phyloP scores from a whole-genome alignment of 495 filamentous ascomycete species.

The Aspergillus campestris region DNA sequence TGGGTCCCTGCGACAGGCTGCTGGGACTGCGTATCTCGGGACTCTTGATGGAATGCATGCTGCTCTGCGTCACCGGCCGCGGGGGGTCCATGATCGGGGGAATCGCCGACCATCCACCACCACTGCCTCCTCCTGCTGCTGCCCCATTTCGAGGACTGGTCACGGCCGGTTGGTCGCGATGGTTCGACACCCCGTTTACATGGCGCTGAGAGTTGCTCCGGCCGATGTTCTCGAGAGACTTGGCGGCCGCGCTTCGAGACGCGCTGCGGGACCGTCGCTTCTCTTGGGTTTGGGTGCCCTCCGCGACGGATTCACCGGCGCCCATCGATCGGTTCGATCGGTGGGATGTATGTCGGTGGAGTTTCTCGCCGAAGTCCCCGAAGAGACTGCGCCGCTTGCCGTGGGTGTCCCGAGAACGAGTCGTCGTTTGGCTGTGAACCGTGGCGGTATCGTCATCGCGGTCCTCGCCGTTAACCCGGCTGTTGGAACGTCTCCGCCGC shows the following conservation, averaged over 20 bases:
- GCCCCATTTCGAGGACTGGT: conserved; percentile 9
- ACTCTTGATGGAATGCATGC: conserved; percentile 10
- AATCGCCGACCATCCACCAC: conserved; percentile 32
- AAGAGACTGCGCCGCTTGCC: conserved; percentile 37
- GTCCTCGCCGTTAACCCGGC: conserved; percentile 22
- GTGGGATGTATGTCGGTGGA: conserved; percentile 27
- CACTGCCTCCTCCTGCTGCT: too few species aligned
- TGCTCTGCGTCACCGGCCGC: conserved; percentile 30
- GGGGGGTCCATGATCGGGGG: conserved; percentile 31
- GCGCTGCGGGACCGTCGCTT: conserved; percentile 23
- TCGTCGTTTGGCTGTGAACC: conserved; percentile 36
- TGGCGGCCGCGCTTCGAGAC: conserved; percentile 21
- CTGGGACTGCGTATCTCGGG: conserved; percentile 11
- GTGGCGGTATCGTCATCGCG: conserved; percentile 35
- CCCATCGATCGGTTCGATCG: conserved; percentile 18
- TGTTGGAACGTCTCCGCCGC: conserved; percentile 12
- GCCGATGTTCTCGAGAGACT: conserved; percentile 29
- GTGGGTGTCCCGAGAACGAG: conserved; percentile 29
- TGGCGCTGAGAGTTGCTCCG: conserved; percentile 25
- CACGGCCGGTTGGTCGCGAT: conserved; percentile 15
- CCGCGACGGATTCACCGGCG: conserved; percentile 8
- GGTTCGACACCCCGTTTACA: neutral
- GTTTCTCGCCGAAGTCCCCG: conserved; percentile 34
- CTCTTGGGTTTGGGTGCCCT: conserved; percentile 22
- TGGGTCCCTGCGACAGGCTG: conserved; percentile 2